phyloP scores from a whole-genome alignment of 208 protist genomes.

The Crithidia sp. region DNA sequence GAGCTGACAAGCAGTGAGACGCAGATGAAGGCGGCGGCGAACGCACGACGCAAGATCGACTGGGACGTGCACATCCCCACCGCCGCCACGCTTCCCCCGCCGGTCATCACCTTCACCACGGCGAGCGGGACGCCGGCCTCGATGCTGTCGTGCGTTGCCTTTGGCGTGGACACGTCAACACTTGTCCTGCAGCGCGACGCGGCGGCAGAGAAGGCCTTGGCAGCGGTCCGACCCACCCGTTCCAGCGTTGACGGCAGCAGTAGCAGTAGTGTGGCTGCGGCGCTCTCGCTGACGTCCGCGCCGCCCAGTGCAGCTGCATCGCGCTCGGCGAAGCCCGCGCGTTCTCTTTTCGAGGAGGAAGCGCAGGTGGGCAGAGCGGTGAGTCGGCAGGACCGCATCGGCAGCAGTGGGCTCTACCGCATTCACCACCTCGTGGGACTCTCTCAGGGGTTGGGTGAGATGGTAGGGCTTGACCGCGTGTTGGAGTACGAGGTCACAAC shows the following conservation, averaged over 20 bases:
- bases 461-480: constrained; percentile 67
- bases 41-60: constrained; percentile 49
- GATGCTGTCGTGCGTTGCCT: constrained; percentile 23
- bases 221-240: neutral
- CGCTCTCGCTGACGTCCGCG: neutral
- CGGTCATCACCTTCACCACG: constrained; percentile 63
- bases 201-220: constrained; percentile 10
- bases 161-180: constrained; percentile 38
- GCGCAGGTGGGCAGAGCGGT: constrained; percentile 26
- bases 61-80: constrained; percentile 66
- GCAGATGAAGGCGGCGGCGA: constrained; percentile 45
- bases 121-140: constrained; percentile 34
- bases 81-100: constrained; percentile 47
- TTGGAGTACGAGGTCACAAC: constrained; percentile 64
- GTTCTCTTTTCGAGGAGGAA: constrained; percentile 13
- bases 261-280: neutral
- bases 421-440: constrained; percentile 54
- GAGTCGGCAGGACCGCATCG: constrained; percentile 34
- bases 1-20: constrained; percentile 43
- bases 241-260: neutral
- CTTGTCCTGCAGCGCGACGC: constrained; percentile 31
- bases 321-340: neutral
- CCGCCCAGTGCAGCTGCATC: neutral
- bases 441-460: constrained; percentile 55
- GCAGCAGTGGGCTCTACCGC: constrained; percentile 44